Base-by-base conservation (phyloP, 345 rosid genomes). In the Toxicodendron radicans region DNA sequence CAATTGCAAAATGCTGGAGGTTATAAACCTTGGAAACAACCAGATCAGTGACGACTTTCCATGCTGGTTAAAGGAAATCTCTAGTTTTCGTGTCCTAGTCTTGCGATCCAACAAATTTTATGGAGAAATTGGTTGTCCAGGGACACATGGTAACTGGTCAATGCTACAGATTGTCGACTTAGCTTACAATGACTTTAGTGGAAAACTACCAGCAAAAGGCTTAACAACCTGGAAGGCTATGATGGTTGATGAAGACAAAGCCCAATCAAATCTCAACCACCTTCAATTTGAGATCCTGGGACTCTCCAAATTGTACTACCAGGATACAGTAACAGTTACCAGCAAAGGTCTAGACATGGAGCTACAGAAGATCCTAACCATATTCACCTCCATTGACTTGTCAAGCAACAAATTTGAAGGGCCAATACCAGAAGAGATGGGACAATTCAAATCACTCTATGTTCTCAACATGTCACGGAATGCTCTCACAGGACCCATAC, bases 131-230 rank as follows among this genome's bases (percentile, higher is more conserved):
- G 60, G 17, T 30, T 84, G 90, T 78, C 46, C 13, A 33, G 33
- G 13, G 7, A 10, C 3, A 0, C 7, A 51, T 5, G 17, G 13
- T 18, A 32, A 54, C 1, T 84, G 87, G 77, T 73, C n/a, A n/a
- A n/a, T n/a, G n/a, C n/a, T n/a, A n/a, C n/a, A 85, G 12, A 84
- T 90, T 16, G 73, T 88, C 0, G 92, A 88, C 48, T 53, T 87
- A 24, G 79, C 91, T 1, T 11, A 57, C 1, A 90, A 88, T 38
- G 0, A 46, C 3, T 88, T 89, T 8, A 67, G 17, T 67, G 88
- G 85, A 58, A 18, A 0, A 0, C 58, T 86, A 21, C 83, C 79
- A 1, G 2, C 4, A 0, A 27, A n/a, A 10, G 20, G 41, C 58
- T 61, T 86, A 16, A 4, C 0, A 17, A 76, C 60, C 5, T 82